phyloP scores from a whole-genome alignment of 2,329 filamentous ascomycete species.

The Exophiala viscosa region DNA sequence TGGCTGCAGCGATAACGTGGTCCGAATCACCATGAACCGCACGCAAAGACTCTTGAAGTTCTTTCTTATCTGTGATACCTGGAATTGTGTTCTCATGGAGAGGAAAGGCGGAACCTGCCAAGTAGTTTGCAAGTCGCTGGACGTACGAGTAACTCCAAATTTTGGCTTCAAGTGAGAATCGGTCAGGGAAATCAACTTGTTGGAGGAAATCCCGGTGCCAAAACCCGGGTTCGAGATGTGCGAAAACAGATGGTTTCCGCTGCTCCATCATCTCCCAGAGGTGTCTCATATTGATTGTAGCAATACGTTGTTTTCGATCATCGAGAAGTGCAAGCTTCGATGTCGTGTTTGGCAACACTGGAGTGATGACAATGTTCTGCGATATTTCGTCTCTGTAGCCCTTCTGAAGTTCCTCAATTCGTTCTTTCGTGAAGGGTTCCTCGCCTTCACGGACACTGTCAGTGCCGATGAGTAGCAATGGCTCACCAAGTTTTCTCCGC shows the following conservation, averaged over 20 bases:
- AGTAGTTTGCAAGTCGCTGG: constrained; percentile 55
- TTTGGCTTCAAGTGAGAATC: constrained; percentile 34
- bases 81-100: constrained; percentile 42
- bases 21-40: constrained; percentile 8
- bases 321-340: constrained; percentile 18
- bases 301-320: constrained; percentile 48
- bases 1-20: constrained; percentile 34
- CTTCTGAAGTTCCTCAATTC: constrained; percentile 46
- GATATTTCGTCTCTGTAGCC: constrained; percentile 46
- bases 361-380: constrained; percentile 54
- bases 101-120: constrained; percentile 39
- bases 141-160: constrained; percentile 60
- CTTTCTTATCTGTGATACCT: constrained; percentile 39
- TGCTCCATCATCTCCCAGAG: constrained; percentile 58
- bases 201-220: constrained; percentile 30
- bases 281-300: constrained; percentile 62
- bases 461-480: constrained; percentile 76
- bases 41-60: constrained; percentile 30
- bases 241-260: constrained; percentile 28
- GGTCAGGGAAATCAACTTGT: constrained; percentile 30
- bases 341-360: constrained; percentile 41
- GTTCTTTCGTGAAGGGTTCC: constrained; percentile 40
- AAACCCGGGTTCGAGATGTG: constrained; percentile 24
- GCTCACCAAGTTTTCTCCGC: constrained; percentile 66
- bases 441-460: constrained; percentile 57